Base-by-base conservation (phyloP, 257 asterid species). In the Gardenia jasminoides region DNA sequence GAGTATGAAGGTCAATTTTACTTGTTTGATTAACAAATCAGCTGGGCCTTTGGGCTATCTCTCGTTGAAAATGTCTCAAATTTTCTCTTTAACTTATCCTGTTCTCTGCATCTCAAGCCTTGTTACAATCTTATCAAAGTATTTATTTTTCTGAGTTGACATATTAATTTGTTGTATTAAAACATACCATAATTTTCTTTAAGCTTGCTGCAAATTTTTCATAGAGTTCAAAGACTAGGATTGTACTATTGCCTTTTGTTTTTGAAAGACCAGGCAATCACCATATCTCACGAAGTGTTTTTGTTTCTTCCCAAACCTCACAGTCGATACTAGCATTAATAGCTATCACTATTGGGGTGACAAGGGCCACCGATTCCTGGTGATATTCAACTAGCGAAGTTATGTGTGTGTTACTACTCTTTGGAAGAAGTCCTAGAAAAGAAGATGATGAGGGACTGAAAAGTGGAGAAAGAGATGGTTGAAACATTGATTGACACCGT, bases 341-440 rank as follows among this genome's bases (percentile, higher is more conserved):
- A 80, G 94, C 96, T 75, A 85, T 94, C 77, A 90, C 91, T 77
- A 87, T 94, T 70, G 97, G 99, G 61, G 91, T 89, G 82, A 91
- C 96, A 6, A 89, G 65, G 86, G 90, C 79, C 19, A 83, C 86
- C 78, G 87, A 86, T 79, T 77, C 92, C 52, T 94, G 97, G 97
- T 94, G 93, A 93, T 62, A 58, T 75, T 78, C 62, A 62, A n/a
- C 12, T 10, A 28, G 58, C 75, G 65, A 75, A 61, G 67, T 61
- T 26, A 36, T 36, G 41, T 3, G 43, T 20, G 72, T 67, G 19
- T 67, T 43, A 58, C 22, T 43, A 58, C 22, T 9, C 3, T 26
- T 16, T 33, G 10, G 44, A 6, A 3, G 19, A 54, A 80, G 54
- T 43, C 9, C 58, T 7, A 30, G 17, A 36, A 47, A 20, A 15